phyloP scores from a whole-genome alignment of 768 basidiomycete species.

The Rhizopogon salebrosus region DNA sequence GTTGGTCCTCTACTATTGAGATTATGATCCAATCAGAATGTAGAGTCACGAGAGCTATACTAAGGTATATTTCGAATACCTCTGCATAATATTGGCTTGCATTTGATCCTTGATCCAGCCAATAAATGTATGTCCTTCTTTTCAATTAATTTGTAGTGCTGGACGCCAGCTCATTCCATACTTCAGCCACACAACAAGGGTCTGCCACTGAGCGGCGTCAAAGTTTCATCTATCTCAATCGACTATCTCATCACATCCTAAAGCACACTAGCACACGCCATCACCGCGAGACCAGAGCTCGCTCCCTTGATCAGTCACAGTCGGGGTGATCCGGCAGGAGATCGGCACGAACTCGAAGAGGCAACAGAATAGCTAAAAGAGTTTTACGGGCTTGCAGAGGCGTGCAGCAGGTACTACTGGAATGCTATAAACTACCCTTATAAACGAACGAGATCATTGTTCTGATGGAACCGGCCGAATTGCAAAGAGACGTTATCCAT shows the following conservation, averaged over 20 bases:
- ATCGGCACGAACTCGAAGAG: background rate
- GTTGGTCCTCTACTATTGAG: background rate
- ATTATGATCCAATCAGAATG: background rate
- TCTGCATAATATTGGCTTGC: background rate
- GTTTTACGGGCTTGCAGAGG: background rate
- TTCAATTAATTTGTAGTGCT: background rate
- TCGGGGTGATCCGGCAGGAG: background rate
- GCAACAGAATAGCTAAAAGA: background rate
- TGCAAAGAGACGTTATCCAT: background rate
- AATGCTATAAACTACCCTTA: background rate
- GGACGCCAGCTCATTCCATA: background rate
- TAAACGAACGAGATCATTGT: background rate
- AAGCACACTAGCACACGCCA: background rate
- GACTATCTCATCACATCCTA: background rate
- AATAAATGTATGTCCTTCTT: background rate
- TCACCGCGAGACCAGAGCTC: background rate
- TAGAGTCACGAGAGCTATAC: background rate
- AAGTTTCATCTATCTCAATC: slow-evolving; percentile 1
- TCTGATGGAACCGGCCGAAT: background rate
- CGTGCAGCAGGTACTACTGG: background rate
- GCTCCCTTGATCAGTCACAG: background rate
- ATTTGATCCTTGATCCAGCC: background rate
- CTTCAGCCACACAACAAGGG: background rate
- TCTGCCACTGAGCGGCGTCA: background rate
- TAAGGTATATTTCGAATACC: background rate